Evolutionary conservation across 208 protist genomes (phyloP).

Genomic region (Wallacemonas collosoma): DNA sequence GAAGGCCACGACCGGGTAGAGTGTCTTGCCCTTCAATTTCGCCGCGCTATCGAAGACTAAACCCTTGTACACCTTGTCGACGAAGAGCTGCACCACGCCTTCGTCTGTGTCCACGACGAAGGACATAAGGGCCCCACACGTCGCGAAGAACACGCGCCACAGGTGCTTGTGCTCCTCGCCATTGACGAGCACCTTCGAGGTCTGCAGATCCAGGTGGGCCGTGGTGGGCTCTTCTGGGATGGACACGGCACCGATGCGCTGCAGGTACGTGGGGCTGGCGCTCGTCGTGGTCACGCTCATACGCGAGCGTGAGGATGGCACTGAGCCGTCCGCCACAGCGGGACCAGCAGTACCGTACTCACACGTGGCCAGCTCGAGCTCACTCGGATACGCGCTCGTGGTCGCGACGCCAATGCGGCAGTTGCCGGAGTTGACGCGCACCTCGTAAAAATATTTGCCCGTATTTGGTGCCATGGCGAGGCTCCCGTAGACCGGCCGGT

Average conservation of each 20-base stretch:
- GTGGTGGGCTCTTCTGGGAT: slow-evolving; percentile 26
- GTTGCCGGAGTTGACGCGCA: slow-evolving; percentile 74
- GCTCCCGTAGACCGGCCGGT: slow-evolving; percentile 65
- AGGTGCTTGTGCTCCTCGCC: slow-evolving; percentile 62
- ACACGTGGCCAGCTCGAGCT: slow-evolving; percentile 34
- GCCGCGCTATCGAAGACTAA: slow-evolving; percentile 56
- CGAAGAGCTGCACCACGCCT: slow-evolving; percentile 81
- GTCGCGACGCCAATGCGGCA: slow-evolving; percentile 77
- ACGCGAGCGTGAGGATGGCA: neutral
- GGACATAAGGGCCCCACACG: slow-evolving; percentile 59
- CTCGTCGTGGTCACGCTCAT: neutral
- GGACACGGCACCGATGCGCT: slow-evolving; percentile 38
- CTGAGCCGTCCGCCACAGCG: neutral
- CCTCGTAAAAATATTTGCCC: slow-evolving; percentile 83
- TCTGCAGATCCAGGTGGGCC: slow-evolving; percentile 73
- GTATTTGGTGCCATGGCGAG: slow-evolving; percentile 59
- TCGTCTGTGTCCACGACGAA: slow-evolving; percentile 87
- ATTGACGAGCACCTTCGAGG: slow-evolving; percentile 68
- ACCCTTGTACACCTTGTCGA: slow-evolving; percentile 77
- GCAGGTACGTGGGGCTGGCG: slow-evolving; percentile 36
- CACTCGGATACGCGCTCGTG: slow-evolving; percentile 37
- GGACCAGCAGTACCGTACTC: slow-evolving; percentile 34
- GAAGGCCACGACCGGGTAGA: slow-evolving; percentile 76
- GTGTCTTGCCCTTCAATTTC: slow-evolving; percentile 59
- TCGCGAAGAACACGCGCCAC: slow-evolving; percentile 73